Evolutionary conservation across 495 filamentous ascomycete species (phyloP).

Genomic region (Aspergillus mulundensis): DNA sequence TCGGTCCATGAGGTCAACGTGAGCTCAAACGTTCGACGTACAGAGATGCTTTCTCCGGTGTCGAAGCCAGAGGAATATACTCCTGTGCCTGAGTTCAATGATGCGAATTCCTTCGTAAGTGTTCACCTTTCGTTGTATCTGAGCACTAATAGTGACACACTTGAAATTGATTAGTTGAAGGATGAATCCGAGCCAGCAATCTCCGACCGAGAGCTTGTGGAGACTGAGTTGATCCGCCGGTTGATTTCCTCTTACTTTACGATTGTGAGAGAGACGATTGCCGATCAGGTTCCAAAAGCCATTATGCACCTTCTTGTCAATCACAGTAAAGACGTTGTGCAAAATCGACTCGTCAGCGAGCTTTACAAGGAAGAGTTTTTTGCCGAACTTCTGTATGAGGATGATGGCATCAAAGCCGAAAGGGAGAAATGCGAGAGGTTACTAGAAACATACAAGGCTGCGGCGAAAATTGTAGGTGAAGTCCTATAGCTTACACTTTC

Average conservation of each 20-base stretch:
- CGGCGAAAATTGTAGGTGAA: slow-evolving; percentile 95
- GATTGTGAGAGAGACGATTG: slow-evolving; percentile 94
- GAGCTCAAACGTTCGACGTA: slow-evolving; percentile 75
- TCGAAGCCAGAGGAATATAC: slow-evolving; percentile 41
- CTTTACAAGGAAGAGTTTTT: slow-evolving; percentile 94
- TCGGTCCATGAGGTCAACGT: slow-evolving; percentile 76
- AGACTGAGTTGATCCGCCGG: slow-evolving; percentile 94
- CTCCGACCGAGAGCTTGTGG: slow-evolving; percentile 91
- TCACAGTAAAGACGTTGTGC: slow-evolving; percentile 94
- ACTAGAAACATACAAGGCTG: slow-evolving; percentile 90
- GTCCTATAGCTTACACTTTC: slow-evolving; percentile 60
- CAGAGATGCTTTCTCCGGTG: slow-evolving; percentile 51
- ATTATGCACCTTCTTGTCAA: slow-evolving; percentile 99
- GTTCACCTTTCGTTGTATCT: not conserved
- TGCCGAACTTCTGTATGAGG: slow-evolving; percentile 90
- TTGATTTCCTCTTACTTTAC: slow-evolving; percentile 98
- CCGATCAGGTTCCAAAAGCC: slow-evolving; percentile 96
- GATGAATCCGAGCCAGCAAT: slow-evolving; percentile 68
- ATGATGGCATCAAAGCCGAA: slow-evolving; percentile 94
- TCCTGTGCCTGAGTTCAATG: slow-evolving; percentile 39
- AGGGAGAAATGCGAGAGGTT: slow-evolving; percentile 97
- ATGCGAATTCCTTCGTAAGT: slow-evolving; percentile 59
- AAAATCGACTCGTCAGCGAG: slow-evolving; percentile 93
- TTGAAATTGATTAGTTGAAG: slow-evolving; percentile 25
- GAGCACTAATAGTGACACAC: not conserved